phyloP scores from a whole-genome alignment of 208 protist genomes.

The Blastocrithidia nonstop region DNA sequence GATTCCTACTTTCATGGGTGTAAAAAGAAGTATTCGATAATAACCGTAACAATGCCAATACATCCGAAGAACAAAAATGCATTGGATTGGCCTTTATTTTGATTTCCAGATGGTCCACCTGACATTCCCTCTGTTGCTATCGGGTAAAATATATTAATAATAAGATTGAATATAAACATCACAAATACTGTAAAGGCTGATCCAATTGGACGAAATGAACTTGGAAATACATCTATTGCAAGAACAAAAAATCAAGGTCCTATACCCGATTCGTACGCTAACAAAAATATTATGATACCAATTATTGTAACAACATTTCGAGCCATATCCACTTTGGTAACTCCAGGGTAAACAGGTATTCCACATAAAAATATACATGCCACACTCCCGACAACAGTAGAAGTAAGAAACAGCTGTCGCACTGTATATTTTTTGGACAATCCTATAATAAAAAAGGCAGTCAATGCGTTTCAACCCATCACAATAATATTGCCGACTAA shows the following conservation, averaged over 20 bases:
- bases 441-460: slow-evolving; percentile 23
- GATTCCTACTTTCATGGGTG: slow-evolving; percentile 13
- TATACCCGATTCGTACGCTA: slow-evolving; percentile 26
- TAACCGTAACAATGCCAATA: slow-evolving; percentile 20
- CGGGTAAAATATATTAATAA: slow-evolving; percentile 48
- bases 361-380: slow-evolving; percentile 32
- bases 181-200: slow-evolving; percentile 17
- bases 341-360: slow-evolving; percentile 36
- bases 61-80: slow-evolving; percentile 48
- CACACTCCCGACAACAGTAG: slow-evolving; percentile 13
- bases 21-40: slow-evolving; percentile 33
- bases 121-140: slow-evolving; percentile 41
- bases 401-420: slow-evolving; percentile 23
- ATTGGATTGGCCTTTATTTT: slow-evolving; percentile 41
- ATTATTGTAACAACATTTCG: slow-evolving; percentile 20
- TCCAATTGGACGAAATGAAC: slow-evolving; percentile 34
- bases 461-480: slow-evolving; percentile 43
- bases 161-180: slow-evolving; percentile 40
- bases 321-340: slow-evolving; percentile 9
- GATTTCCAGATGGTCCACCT: slow-evolving; percentile 32
- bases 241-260: slow-evolving; percentile 47
- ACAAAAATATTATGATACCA: slow-evolving; percentile 42
- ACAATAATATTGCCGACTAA: slow-evolving; percentile 45
- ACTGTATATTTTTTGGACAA: slow-evolving; percentile 23
- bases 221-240: slow-evolving; percentile 40